Evolutionary conservation across 2,329 filamentous ascomycete species (phyloP), one percentile per base, ranked within the genome.

Genomic region (Calonectria multiphialidica): DNA sequence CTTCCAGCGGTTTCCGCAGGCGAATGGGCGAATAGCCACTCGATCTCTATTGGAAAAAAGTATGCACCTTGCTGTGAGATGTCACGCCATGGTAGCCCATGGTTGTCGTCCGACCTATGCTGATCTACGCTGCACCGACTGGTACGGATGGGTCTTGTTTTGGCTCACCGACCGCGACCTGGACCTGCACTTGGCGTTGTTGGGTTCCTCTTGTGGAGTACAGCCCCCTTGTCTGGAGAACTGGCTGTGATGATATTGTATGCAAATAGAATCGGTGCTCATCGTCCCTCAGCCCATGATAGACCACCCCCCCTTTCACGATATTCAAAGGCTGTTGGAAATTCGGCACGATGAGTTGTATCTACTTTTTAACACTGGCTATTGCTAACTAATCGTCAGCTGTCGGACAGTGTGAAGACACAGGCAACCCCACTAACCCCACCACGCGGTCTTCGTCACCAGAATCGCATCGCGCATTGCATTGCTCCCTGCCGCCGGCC

Each of bases 361-460:
- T 40, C 8, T 16, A 57, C 13, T 23, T 2, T 16, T 23, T n/a
- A 37, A 37, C 53, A 37, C 18, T 37, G 42, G 42, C 8, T 16
- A 13, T 23, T 49, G 25, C 45, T 49, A 25, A 25, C 21, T 6
- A n/a, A n/a, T n/a, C n/a, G 21, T 21, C 50, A 37, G 5, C 21
- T 42, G 30, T 37, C 30, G n/a, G 28, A 42, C 59, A 23, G 25
- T 53, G 59, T 37, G 28, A 45, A 62, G 47, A 47, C 42, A 61
- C 42, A 13, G 50, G 15, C 50, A 49, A 44, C 42, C 68, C 68
- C 68, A 66, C 61, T 15, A 66, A 66, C 61, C 61, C 49, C 68
- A 47, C 61, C 50, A 64, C 59, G n/a, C 42, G 44, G 44, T 28
- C 23, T 50, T 40, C 23, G 53, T 59, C 53, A 40, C 53, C 53